Base-by-base conservation (phyloP, 768 basidiomycete species). In the Lepiota venenata region DNA sequence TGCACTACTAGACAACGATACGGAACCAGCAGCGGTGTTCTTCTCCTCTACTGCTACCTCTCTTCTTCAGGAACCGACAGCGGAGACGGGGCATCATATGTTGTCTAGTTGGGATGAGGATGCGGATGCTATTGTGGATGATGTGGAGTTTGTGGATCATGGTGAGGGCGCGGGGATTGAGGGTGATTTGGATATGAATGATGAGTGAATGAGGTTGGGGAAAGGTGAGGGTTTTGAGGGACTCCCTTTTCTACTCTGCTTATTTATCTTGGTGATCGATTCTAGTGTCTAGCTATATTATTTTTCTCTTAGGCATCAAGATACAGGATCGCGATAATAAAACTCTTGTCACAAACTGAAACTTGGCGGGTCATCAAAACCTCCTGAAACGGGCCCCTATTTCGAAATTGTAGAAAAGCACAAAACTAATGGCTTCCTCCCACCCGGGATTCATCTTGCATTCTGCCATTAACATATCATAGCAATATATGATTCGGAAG, bases 131-230 rank as follows among this genome's bases (percentile, higher is more conserved):
- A 74, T 74, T 16, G 72, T 65, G 25, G 79, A 81, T 39, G 82
- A 82, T n/a, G 67, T 73, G 15, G 71, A 78, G 4, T 88, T 84
- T 54, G 86, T 87, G 52, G 86, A 88, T 60, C 69, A 71, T 3
- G 87, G 85, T 0, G 83, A 84, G 55, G 87, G 87, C 4, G 74
- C 67, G 8, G 85, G 85, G 9, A 68, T 87, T 1, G 84, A 88
- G 64, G 87, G 84, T 3, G 86, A 89, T 64, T 72, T 89, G 47
- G 87, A 47, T 12, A 21, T 47, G 12, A 50, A 57, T 14, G 51
- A 57, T 3, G 49, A 52, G 2, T 48, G 38, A 54, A 37, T n/a
- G n/a, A n/a, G n/a, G n/a, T n/a, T n/a, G n/a, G n/a, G n/a, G n/a
- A n/a, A n/a, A n/a, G n/a, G n/a, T 29, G 25, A n/a, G 25, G 25